Percentiles rank a stretch among this genome's conserved stretches.
Evolutionary conservation across 2,329 filamentous ascomycete species (phyloP).

Genomic region (Colletotrichum lindemuthianum): DNA sequence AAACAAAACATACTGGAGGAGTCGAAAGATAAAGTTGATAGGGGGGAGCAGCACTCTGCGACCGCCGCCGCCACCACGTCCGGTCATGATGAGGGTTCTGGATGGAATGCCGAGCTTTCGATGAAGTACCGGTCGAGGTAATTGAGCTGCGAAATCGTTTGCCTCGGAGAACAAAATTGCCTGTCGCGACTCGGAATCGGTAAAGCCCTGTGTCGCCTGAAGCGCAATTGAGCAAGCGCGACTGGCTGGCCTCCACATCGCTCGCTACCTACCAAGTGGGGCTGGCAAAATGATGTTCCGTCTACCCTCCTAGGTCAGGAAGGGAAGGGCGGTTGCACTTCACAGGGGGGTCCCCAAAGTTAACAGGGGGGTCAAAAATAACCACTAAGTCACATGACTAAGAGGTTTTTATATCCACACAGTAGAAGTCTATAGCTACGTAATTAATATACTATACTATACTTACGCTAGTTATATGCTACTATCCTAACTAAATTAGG

Average conservation of each 20-base stretch:
- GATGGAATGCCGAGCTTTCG: neutral
- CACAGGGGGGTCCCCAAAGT: too few relatives aligned
- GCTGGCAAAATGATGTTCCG: conserved; percentile 29
- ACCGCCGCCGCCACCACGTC: conserved; percentile 67
- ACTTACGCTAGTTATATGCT: too few relatives aligned
- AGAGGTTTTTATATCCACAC: too few relatives aligned
- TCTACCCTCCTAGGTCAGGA: too few relatives aligned
- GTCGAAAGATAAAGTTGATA: conserved; percentile 74
- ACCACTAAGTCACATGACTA: too few relatives aligned
- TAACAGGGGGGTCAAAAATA: too few relatives aligned
- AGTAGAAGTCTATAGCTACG: too few relatives aligned
- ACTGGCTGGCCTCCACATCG: neutral
- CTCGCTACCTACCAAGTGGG: conserved; percentile 2
- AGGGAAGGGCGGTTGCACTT: too few relatives aligned
- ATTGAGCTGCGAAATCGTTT: neutral
- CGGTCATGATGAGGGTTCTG: conserved; percentile 58
- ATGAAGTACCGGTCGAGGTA: neutral
- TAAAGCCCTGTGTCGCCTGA: neutral
- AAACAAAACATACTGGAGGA: conserved; percentile 68
- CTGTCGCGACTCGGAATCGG: conserved; percentile 8
- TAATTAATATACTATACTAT: too few relatives aligned
- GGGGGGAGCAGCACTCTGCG: conserved; percentile 69
- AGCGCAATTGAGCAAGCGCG: neutral
- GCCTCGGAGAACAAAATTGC: neutral
- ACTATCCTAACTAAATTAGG: too few relatives aligned